These are phyloP conservation scores for Casuarina glauca DNA, from an alignment of 306 rosid genomes.

Conservation along the genomic window DNA sequence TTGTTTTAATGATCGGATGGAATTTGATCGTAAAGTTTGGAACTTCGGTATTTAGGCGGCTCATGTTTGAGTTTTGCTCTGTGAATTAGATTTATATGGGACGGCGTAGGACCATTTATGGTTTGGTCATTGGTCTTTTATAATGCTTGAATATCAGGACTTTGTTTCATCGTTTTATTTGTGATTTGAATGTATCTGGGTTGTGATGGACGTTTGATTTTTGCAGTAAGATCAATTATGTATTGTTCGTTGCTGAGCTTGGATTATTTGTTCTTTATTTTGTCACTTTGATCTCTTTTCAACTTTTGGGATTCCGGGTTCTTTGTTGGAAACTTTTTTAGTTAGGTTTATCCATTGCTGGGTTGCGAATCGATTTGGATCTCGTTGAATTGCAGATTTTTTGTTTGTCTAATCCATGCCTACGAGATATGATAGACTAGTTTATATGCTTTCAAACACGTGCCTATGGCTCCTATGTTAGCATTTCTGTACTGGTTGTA, in stretches of 20 bases:
- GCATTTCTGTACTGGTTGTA: neutral
- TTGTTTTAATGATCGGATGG: neutral
- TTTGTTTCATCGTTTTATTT: neutral
- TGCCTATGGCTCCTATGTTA: neutral
- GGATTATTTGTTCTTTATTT: neutral
- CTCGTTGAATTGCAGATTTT: neutral
- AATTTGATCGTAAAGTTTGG: slow-evolving; percentile 3
- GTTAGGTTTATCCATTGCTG: neutral
- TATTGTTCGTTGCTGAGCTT: neutral
- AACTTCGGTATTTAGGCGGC: neutral
- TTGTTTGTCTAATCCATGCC: neutral
- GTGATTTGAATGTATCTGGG: neutral
- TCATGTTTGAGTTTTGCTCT: neutral
- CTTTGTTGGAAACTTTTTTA: neutral
- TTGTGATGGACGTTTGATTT: neutral
- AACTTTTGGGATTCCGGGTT: neutral
- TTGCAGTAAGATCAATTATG: slow-evolving; percentile 1
- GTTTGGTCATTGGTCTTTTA: neutral
- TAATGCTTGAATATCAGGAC: neutral
- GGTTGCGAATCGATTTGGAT: neutral
- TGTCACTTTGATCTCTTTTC: neutral
- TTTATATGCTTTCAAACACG: neutral
- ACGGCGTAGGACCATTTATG: neutral
- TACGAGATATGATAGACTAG: neutral
- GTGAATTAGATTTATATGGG: neutral